A percentile compares a stretch with the other conserved stretches of the same genome.
phyloP scores from a whole-genome alignment of 768 basidiomycete species.

The Suillus plorans region DNA sequence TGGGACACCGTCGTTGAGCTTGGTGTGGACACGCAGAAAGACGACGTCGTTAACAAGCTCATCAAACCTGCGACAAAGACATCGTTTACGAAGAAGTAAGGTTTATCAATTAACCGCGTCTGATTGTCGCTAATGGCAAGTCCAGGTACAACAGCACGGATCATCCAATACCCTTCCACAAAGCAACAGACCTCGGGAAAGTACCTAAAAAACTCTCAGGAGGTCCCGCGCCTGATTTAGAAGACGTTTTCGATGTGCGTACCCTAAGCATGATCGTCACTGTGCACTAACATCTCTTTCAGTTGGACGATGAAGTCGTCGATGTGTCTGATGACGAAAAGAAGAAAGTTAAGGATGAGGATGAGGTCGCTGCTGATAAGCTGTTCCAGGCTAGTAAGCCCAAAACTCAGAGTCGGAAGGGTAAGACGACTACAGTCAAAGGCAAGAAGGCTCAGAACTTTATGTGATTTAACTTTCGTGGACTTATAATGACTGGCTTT shows the following conservation, averaged over 20 bases:
- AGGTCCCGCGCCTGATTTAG: slow-evolving; percentile 82
- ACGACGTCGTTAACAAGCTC: slow-evolving; percentile 77
- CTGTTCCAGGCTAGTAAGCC: slow-evolving; percentile 56
- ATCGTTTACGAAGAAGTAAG: slow-evolving; percentile 82
- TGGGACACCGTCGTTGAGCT: slow-evolving; percentile 97
- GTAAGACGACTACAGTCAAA: slow-evolving; percentile 21
- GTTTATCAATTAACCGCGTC: background rate
- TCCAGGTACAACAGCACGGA: slow-evolving; percentile 85
- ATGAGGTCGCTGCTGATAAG: slow-evolving; percentile 55
- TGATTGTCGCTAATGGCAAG: background rate
- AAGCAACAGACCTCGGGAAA: slow-evolving; percentile 78
- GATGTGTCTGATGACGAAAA: slow-evolving; percentile 54
- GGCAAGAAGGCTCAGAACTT: slow-evolving; percentile 14
- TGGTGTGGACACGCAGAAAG: slow-evolving; percentile 79
- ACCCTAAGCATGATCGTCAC: background rate
- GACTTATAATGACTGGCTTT: too few relatives aligned
- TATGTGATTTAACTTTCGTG: slow-evolving; percentile 5
- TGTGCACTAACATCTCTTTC: background rate
- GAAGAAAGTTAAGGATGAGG: slow-evolving; percentile 30
- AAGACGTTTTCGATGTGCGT: slow-evolving; percentile 85
- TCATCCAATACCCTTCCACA: slow-evolving; percentile 95
- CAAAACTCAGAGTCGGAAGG: slow-evolving; percentile 35
- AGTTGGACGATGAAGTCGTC: slow-evolving; percentile 46
- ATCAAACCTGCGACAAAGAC: slow-evolving; percentile 81
- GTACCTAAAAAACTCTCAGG: slow-evolving; percentile 74